These are phyloP conservation scores for Paramecium tetraurelia DNA, from an alignment of 73 alveolate genomes.

Conservation along the genomic window DNA sequence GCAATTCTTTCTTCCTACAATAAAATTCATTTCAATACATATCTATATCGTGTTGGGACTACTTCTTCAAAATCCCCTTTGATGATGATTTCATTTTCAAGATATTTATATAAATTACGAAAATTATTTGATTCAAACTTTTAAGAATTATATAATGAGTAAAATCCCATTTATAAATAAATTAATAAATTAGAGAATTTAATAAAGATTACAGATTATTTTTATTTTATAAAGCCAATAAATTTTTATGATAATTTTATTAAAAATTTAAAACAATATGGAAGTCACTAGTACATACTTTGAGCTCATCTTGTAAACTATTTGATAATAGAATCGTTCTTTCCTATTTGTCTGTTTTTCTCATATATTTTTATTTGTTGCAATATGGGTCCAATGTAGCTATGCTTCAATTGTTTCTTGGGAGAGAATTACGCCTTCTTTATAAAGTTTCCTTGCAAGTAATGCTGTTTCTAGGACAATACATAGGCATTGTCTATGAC, in stretches of 20 bases:
- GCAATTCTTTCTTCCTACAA: slow-evolving; percentile 57
- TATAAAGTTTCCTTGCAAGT: background rate
- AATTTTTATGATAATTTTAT: background rate
- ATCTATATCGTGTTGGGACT: background rate
- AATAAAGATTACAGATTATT: background rate
- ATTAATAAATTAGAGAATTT: background rate
- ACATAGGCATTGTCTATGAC: background rate
- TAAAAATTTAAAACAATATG: background rate
- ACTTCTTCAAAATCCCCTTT: background rate
- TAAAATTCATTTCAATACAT: background rate
- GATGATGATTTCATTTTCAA: background rate
- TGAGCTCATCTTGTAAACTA: background rate
- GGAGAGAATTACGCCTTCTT: background rate
- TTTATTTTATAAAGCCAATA: background rate
- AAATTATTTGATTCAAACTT: background rate
- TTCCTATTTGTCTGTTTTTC: background rate
- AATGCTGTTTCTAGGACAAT: background rate
- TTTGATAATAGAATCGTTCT: background rate
- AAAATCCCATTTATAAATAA: background rate
- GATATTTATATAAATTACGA: background rate
- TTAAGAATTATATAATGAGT: background rate
- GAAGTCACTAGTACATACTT: background rate
- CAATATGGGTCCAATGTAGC: background rate
- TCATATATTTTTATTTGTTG: background rate
- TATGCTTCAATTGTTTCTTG: background rate